A percentile compares a stretch with the other conserved stretches of the same genome.
Conservation (phyloP, 192 early-diverging fungal species). For the Spinellus fusiger region DNA sequence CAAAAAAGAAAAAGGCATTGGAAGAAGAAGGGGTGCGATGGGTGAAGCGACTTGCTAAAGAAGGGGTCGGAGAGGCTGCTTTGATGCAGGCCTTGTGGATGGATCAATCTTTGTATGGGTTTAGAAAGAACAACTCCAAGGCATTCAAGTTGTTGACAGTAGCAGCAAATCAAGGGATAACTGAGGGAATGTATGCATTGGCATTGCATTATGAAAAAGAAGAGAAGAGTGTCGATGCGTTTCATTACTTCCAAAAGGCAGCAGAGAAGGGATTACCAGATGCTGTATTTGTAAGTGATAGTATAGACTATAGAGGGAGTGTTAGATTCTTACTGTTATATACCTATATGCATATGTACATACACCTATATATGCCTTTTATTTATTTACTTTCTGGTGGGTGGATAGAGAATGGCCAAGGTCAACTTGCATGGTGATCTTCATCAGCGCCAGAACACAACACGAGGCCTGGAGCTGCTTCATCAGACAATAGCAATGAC, state of each 20-base stretch:
- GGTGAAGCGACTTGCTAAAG: slow-evolving; percentile 62
- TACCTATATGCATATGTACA: background rate
- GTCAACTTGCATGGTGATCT: slow-evolving; percentile 73
- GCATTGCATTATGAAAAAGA: slow-evolving; percentile 59
- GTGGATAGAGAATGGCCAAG: slow-evolving; percentile 78
- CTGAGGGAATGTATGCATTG: slow-evolving; percentile 60
- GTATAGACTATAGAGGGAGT: too few relatives aligned
- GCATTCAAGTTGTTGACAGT: slow-evolving; percentile 55
- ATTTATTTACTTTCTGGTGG: too few relatives aligned
- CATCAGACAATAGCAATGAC: slow-evolving; percentile 55
- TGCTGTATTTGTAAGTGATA: slow-evolving; percentile 53
- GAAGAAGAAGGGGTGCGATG: slow-evolving; percentile 63
- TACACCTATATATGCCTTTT: background rate
- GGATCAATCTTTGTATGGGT: slow-evolving; percentile 53
- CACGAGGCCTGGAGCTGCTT: slow-evolving; percentile 77
- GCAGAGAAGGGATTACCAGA: slow-evolving; percentile 59
- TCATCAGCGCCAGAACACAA: slow-evolving; percentile 59
- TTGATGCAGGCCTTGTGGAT: slow-evolving; percentile 68
- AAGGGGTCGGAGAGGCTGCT: slow-evolving; percentile 62
- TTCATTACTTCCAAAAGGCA: slow-evolving; percentile 48
- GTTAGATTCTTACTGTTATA: too few relatives aligned
- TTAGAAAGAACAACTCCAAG: slow-evolving; percentile 52
- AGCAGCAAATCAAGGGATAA: slow-evolving; percentile 56
- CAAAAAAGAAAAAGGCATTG: slow-evolving; percentile 10
- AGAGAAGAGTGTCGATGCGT: slow-evolving; percentile 36